Percentiles rank a stretch among this genome's conserved stretches.
Conservation (phyloP, 2,329 filamentous ascomycete species). For the Epichloe sylvatica region DNA sequence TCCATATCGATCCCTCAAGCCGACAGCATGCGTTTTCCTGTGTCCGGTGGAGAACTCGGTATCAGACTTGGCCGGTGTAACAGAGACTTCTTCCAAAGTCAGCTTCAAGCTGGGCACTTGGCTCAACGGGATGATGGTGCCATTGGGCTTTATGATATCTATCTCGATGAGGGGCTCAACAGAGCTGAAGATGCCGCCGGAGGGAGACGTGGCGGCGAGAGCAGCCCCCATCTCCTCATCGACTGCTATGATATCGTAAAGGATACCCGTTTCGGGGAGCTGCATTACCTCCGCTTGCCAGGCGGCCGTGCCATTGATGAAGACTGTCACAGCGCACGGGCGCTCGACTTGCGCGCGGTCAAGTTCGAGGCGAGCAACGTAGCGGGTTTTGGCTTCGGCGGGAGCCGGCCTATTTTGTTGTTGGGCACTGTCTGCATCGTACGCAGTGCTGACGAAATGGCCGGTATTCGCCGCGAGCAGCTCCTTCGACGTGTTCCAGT, state of each 20-base stretch:
- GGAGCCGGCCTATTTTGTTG: not conserved
- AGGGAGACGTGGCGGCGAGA: not conserved
- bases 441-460: constrained; percentile 21
- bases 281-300: constrained; percentile 24
- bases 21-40: not conserved
- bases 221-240: constrained; percentile 24
- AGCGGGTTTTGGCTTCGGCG: constrained; percentile 14
- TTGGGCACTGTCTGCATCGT: constrained; percentile 8
- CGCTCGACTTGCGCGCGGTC: constrained; percentile 22
- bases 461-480: constrained; percentile 19
- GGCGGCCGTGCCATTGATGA: constrained; percentile 18
- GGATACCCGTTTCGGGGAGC: constrained; percentile 19
- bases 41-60: constrained; percentile 16
- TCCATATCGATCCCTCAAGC: not conserved
- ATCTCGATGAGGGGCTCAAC: constrained; percentile 1
- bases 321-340: constrained; percentile 22
- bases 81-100: constrained; percentile 20
- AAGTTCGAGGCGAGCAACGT: constrained; percentile 21
- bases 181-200: not conserved
- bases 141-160: constrained; percentile 17
- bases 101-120: constrained; percentile 23
- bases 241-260: constrained; percentile 24
- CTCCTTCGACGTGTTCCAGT: constrained; percentile 17
- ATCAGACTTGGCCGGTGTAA: constrained; percentile 13
- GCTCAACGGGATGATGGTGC: constrained; percentile 14